A percentile compares a stretch with the other conserved stretches of the same genome.
Conservation (phyloP, 306 rosid species). For the Rosa rugosa region DNA sequence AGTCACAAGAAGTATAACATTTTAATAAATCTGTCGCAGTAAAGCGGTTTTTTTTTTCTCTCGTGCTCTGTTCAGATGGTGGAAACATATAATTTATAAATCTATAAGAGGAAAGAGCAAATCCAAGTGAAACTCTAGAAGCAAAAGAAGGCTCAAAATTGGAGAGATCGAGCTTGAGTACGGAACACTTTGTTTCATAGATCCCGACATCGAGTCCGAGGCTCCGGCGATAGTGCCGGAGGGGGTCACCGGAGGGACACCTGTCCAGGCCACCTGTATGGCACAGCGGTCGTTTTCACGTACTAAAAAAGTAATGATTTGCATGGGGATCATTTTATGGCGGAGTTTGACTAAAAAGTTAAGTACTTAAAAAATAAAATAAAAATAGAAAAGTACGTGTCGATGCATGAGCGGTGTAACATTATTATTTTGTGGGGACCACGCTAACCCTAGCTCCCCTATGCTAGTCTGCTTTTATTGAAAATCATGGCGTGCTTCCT, state of each 20-base stretch:
- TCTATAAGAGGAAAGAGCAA: background rate
- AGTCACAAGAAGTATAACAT: conserved; percentile 8
- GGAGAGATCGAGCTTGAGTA: background rate
- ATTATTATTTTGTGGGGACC: conserved; percentile 38
- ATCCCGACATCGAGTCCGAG: conserved; percentile 36
- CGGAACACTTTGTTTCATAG: conserved; percentile 13
- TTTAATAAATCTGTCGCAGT: conserved; percentile 11
- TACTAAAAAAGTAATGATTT: conserved; percentile 44
- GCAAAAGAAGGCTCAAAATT: conserved; percentile 10
- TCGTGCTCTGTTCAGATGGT: background rate
- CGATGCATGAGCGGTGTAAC: conserved; percentile 13
- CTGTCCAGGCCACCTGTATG: conserved; percentile 39
- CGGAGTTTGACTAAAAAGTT: conserved; percentile 35
- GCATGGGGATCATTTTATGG: conserved; percentile 48
- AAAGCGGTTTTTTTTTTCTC: background rate
- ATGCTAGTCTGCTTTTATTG: conserved; percentile 26
- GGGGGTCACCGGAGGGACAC: conserved; percentile 37
- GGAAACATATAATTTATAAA: background rate
- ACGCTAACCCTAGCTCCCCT: background rate
- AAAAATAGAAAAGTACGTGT: too few species aligned
- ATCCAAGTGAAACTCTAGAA: background rate
- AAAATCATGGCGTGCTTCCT: conserved; percentile 54
- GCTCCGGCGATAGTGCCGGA: conserved; percentile 25
- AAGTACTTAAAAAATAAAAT: too few species aligned
- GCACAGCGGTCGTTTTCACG: conserved; percentile 34